These are phyloP conservation scores for Dentipellis fragilis DNA, from an alignment of 768 basidiomycete species.

Conservation along the genomic window DNA sequence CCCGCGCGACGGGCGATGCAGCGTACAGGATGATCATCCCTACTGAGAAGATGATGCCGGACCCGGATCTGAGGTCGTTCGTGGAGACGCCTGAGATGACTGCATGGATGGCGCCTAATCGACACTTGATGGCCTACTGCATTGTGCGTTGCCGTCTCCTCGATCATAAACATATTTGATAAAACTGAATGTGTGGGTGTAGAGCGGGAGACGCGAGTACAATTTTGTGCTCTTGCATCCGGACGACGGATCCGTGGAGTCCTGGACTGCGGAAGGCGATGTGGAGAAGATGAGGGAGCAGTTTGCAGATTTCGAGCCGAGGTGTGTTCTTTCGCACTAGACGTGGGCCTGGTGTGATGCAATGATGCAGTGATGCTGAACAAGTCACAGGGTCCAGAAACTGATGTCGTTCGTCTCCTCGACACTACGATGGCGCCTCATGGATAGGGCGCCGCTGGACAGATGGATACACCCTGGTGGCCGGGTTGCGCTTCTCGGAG, in stretches of 20 bases:
- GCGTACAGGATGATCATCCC: slow-evolving; percentile 50
- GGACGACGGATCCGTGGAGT: slow-evolving; percentile 30
- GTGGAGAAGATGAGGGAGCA: slow-evolving; percentile 33
- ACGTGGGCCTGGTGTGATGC: too few relatives aligned
- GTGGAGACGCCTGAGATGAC: slow-evolving; percentile 44
- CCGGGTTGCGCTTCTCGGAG: slow-evolving; percentile 27
- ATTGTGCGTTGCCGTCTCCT: slow-evolving; percentile 21
- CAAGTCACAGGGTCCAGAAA: slow-evolving; percentile 23
- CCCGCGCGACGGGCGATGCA: slow-evolving; percentile 47
- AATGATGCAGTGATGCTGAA: not conserved
- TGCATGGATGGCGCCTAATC: slow-evolving; percentile 47
- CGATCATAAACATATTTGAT: not conserved
- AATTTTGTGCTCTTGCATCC: slow-evolving; percentile 30
- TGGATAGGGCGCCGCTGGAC: slow-evolving; percentile 29
- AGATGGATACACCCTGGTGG: slow-evolving; percentile 28
- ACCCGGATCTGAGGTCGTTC: slow-evolving; percentile 41
- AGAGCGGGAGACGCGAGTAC: slow-evolving; percentile 25
- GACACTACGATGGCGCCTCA: slow-evolving; percentile 32
- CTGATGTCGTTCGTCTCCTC: slow-evolving; percentile 26
- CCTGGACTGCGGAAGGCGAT: slow-evolving; percentile 32
- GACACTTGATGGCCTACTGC: slow-evolving; percentile 35
- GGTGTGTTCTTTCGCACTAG: slow-evolving; percentile 15
- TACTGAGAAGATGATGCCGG: slow-evolving; percentile 31
- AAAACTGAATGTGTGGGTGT: not conserved
- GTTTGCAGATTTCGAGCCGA: slow-evolving; percentile 32